Percentiles rank a stretch among this genome's conserved stretches.
These are phyloP conservation scores for Raphanus hybrid DNA, from an alignment of 441 rosid genomes.

Conservation along the genomic window DNA sequence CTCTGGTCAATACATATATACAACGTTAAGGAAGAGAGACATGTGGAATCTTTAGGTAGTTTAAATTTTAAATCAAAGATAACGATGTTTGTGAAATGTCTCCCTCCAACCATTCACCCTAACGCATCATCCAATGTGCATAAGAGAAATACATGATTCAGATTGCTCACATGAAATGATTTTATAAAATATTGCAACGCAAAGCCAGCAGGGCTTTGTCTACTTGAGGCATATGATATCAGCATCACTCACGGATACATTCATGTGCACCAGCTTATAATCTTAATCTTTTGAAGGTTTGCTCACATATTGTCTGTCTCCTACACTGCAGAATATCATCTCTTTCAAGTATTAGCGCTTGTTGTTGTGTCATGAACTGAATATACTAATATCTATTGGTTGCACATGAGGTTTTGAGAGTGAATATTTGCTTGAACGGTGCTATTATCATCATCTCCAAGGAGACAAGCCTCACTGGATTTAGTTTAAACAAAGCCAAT, in stretches of 20 bases:
- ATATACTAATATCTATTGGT: slow-evolving; percentile 3
- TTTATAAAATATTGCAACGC: slow-evolving; percentile 3
- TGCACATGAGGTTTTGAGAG: slow-evolving; percentile 5
- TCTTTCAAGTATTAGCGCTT: not conserved
- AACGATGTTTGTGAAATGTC: slow-evolving; percentile 18
- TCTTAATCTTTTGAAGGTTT: slow-evolving; percentile 1
- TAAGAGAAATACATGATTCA: slow-evolving; percentile 2
- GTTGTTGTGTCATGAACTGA: not conserved
- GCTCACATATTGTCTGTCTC: slow-evolving; percentile 22
- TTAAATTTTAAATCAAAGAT: not conserved
- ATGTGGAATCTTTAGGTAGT: slow-evolving; percentile 1
- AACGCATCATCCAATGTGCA: not conserved
- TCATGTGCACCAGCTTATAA: slow-evolving; percentile 14
- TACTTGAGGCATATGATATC: slow-evolving; percentile 11
- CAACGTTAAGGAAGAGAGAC: not conserved
- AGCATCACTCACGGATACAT: slow-evolving; percentile 17
- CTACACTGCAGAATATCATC: slow-evolving; percentile 19
- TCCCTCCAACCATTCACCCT: not conserved
- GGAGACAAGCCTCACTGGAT: slow-evolving; percentile 24
- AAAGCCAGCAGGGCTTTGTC: slow-evolving; percentile 13
- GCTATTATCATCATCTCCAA: slow-evolving; percentile 20
- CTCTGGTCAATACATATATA: slow-evolving; percentile 22
- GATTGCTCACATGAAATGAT: not conserved
- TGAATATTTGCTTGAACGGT: slow-evolving; percentile 3
- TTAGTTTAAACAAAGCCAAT: not conserved